A percentile compares a stretch with the other conserved stretches of the same genome.
Conservation (phyloP, 2,329 filamentous ascomycete genomes). For the Colletotrichum viniferum region DNA sequence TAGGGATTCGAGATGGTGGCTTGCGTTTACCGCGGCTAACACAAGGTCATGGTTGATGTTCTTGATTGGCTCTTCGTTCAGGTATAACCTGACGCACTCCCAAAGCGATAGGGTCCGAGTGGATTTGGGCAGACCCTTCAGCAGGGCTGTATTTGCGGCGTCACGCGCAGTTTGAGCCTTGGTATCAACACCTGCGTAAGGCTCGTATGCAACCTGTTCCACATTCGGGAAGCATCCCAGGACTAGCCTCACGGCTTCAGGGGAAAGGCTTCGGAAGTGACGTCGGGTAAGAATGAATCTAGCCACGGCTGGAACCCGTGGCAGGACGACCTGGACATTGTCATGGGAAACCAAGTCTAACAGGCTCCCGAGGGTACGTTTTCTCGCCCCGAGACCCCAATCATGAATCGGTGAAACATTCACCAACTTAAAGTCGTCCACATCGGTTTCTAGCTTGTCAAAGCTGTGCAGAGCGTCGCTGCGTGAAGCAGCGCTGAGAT, state of each 20-base stretch:
- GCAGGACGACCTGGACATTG: neutral
- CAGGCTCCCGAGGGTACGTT: neutral
- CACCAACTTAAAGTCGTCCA: neutral
- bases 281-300: neutral
- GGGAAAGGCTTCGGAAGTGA: neutral
- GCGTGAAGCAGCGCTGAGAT: neutral
- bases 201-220: neutral
- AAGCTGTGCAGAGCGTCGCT: neutral
- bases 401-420: neutral
- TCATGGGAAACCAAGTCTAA: neutral
- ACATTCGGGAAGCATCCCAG: neutral
- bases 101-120: neutral
- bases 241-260: neutral
- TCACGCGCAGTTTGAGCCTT: fast-evolving
- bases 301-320: neutral
- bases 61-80: neutral
- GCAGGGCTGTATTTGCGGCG: neutral
- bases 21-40: neutral
- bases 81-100: fast-evolving
- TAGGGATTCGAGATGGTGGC: neutral
- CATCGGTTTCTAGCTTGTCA: neutral
- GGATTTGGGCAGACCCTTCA: fast-evolving
- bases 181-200: neutral
- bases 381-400: neutral
- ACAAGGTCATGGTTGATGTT: neutral